Conservation (phyloP, 495 filamentous ascomycete species). For the Penicillium simplicissimum region DNA sequence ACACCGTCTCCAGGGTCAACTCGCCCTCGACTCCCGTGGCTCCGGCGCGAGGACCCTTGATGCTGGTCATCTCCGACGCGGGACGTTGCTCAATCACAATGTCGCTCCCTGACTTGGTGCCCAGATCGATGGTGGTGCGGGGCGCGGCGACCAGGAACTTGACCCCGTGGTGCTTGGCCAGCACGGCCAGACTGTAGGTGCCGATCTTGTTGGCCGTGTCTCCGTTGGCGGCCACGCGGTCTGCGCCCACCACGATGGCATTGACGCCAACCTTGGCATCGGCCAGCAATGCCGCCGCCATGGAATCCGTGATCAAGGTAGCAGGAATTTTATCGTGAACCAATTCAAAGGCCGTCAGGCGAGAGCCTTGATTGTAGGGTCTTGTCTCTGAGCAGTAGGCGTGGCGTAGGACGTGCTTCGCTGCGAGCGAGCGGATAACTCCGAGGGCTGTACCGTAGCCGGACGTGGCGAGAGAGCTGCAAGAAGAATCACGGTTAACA, state of each 20-base stretch:
- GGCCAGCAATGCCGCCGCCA: conserved; percentile 83
- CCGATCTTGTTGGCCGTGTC: conserved; percentile 99
- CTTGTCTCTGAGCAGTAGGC: conserved; percentile 96
- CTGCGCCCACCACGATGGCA: conserved; percentile 90
- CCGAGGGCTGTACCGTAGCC: conserved; percentile 95
- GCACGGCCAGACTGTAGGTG: conserved; percentile 86
- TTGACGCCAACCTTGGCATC: conserved; percentile 61
- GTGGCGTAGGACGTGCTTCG: conserved; percentile 62
- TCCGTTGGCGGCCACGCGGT: conserved; percentile 92
- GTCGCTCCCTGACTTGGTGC: conserved; percentile 68
- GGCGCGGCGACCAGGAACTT: conserved; percentile 96
- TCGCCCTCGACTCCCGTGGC: conserved; percentile 40
- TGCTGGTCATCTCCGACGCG: conserved; percentile 72
- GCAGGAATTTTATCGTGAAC: conserved; percentile 91
- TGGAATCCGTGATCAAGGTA: conserved; percentile 92
- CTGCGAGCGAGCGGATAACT: conserved; percentile 82
- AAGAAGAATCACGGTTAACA: conserved; percentile 2
- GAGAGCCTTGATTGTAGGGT: conserved; percentile 96
- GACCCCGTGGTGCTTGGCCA: conserved; percentile 80
- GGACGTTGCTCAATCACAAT: conserved; percentile 90
- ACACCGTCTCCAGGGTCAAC: conserved; percentile 66
- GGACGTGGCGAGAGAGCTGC: conserved; percentile 86
- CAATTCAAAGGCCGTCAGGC: conserved; percentile 93
- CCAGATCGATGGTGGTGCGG: conserved; percentile 87
- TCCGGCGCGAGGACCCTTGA: conserved; percentile 69